Evolutionary conservation across 768 basidiomycete genomes (phyloP).

Genomic region (Auricularia sp.): DNA sequence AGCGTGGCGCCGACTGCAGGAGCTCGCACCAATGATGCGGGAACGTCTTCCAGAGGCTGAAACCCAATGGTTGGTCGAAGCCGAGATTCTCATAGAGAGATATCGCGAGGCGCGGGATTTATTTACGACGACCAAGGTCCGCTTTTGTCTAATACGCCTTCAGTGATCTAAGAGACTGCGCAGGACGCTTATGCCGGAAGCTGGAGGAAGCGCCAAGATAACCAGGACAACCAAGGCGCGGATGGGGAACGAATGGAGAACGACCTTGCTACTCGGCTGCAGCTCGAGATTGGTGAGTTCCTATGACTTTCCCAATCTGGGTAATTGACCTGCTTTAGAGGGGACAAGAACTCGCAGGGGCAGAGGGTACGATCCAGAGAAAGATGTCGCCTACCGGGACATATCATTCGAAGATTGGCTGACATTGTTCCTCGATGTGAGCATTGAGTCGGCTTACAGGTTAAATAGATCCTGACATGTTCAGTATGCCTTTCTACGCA

Average conservation of each 20-base stretch:
- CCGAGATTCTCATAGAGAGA: constrained; percentile 77
- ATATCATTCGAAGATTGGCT: constrained; percentile 81
- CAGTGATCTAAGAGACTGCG: too few species aligned
- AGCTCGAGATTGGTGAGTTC: constrained; percentile 56
- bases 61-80: constrained; percentile 71
- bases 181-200: too few species aligned
- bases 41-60: constrained; percentile 39
- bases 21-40: constrained; percentile 51
- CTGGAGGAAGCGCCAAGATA: neutral
- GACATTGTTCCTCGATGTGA: constrained; percentile 72
- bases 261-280: constrained; percentile 63
- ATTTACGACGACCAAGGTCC: constrained; percentile 68
- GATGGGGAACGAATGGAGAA: constrained; percentile 53
- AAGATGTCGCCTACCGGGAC: constrained; percentile 66
- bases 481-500: constrained; percentile 62
- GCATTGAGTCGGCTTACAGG: constrained; percentile 8
- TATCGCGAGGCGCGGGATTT: constrained; percentile 80
- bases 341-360: constrained; percentile 41
- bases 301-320: neutral
- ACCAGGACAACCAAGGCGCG: neutral
- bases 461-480: constrained; percentile 30
- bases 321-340: constrained; percentile 28
- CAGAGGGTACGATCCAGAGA: constrained; percentile 27
- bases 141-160: constrained; percentile 12
- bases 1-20: constrained; percentile 49